phyloP scores from a whole-genome alignment of 768 basidiomycete species.

The Basidioascus undulatus region DNA sequence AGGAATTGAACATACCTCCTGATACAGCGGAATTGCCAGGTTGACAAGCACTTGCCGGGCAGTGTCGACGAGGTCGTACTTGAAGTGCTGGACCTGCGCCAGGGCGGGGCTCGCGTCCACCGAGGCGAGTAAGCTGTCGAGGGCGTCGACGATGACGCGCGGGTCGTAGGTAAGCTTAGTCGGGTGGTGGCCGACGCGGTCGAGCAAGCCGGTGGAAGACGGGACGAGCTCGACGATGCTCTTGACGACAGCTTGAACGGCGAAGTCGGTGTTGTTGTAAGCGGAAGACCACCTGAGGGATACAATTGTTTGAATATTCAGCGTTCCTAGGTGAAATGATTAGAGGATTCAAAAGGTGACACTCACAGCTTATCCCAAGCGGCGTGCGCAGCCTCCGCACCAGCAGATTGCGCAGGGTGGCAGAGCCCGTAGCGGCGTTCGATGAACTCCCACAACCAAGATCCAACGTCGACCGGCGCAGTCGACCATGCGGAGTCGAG shows the following conservation, averaged over 20 bases:
- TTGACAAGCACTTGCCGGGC: constrained; percentile 23
- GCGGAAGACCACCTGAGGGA: too few species aligned
- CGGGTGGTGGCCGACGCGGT: constrained; percentile 18
- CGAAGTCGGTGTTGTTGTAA: constrained; percentile 20
- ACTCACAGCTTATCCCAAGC: constrained; percentile 22
- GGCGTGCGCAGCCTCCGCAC: constrained; percentile 13
- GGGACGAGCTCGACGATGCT: constrained; percentile 22
- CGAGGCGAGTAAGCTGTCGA: constrained; percentile 5
- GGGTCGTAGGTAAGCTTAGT: constrained; percentile 22
- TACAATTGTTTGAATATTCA: too few species aligned
- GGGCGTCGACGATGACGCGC: constrained; percentile 8
- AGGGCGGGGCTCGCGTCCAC: constrained; percentile 11
- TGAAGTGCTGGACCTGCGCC: constrained; percentile 17
- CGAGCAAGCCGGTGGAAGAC: constrained; percentile 18
- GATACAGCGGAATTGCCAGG: constrained; percentile 19
- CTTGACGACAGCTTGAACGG: constrained; percentile 19
- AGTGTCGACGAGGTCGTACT: constrained; percentile 22
- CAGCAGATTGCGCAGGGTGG: constrained; percentile 12
- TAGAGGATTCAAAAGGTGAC: too few species aligned
- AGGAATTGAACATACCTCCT: too few species aligned
- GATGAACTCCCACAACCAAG: constrained; percentile 19
- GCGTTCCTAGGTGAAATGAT: too few species aligned
- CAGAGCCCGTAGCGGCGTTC: constrained; percentile 19
- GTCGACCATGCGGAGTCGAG: too few species aligned
- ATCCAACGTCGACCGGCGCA: constrained; percentile 16